These are phyloP conservation scores for Evernia prunastri DNA, from an alignment of 495 filamentous ascomycete genomes.

Conservation along the genomic window DNA sequence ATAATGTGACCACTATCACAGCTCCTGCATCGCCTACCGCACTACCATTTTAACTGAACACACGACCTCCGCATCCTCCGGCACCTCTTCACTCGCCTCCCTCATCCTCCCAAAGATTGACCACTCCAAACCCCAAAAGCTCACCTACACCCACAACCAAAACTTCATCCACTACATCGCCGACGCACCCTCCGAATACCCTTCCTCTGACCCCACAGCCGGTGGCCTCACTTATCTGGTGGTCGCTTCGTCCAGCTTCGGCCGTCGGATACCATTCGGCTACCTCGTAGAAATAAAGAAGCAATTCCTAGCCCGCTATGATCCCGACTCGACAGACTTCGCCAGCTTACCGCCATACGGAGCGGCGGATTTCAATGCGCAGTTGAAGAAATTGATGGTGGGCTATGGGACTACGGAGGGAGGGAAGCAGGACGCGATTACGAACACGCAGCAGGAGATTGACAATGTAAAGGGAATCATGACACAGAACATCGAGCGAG, in stretches of 20 bases:
- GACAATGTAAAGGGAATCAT: slow-evolving; percentile 92
- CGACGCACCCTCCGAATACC: slow-evolving; percentile 60
- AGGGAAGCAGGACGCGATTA: slow-evolving; percentile 75
- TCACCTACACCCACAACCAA: slow-evolving; percentile 85
- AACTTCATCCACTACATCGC: slow-evolving; percentile 96
- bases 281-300: slow-evolving; percentile 88
- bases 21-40: slow-evolving; percentile 30
- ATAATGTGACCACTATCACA: slow-evolving; percentile 6
- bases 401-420: slow-evolving; percentile 72
- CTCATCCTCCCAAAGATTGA: slow-evolving; percentile 93
- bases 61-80: slow-evolving; percentile 65
- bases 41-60: slow-evolving; percentile 90
- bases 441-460: slow-evolving; percentile 79
- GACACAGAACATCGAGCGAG: slow-evolving; percentile 96
- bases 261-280: slow-evolving; percentile 84
- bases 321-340: slow-evolving; percentile 65
- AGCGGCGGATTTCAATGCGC: slow-evolving; percentile 74
- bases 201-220: slow-evolving; percentile 23
- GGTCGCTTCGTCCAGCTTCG: slow-evolving; percentile 67
- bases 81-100: slow-evolving; percentile 70
- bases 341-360: slow-evolving; percentile 78
- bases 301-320: slow-evolving; percentile 72
- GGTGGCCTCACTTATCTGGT: slow-evolving; percentile 29
- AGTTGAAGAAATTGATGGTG: slow-evolving; percentile 71
- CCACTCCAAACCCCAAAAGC: slow-evolving; percentile 73